Percentiles rank a stretch among this genome's conserved stretches.
These are phyloP conservation scores for Hemileccinum rubropunctum DNA, from an alignment of 768 basidiomycete species.

Conservation along the genomic window DNA sequence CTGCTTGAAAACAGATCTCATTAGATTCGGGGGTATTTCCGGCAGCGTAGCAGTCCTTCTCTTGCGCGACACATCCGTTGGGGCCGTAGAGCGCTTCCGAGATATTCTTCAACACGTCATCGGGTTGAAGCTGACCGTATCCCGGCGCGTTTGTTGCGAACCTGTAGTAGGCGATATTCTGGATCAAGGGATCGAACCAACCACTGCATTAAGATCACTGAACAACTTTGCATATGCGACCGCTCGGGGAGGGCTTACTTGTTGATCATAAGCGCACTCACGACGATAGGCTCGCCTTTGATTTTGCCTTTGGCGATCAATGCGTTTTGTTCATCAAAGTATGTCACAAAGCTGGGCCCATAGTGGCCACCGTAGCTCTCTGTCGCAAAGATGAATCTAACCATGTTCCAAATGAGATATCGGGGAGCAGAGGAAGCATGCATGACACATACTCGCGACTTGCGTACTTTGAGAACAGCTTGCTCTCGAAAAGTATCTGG, in stretches of 20 bases:
- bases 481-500: conserved; percentile 60
- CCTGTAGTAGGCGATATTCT: conserved; percentile 56
- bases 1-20: conserved; percentile 47
- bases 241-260: conserved; percentile 36
- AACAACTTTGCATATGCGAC: neutral
- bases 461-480: conserved; percentile 47
- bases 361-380: conserved; percentile 72
- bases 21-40: conserved; percentile 46
- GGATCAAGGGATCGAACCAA: conserved; percentile 65
- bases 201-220: conserved; percentile 37
- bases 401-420: neutral
- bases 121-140: conserved; percentile 58
- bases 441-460: conserved; percentile 47
- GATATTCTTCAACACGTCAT: conserved; percentile 43
- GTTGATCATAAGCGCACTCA: conserved; percentile 65
- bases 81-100: conserved; percentile 46
- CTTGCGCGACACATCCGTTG: conserved; percentile 54
- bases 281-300: conserved; percentile 47
- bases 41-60: conserved; percentile 55
- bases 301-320: conserved; percentile 44
- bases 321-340: conserved; percentile 60
- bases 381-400: conserved; percentile 60
- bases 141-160: conserved; percentile 64
- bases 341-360: conserved; percentile 61
- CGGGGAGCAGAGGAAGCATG: neutral